Conservation (phyloP, 2,329 filamentous ascomycete genomes). For the Alternaria brassicicola region DNA sequence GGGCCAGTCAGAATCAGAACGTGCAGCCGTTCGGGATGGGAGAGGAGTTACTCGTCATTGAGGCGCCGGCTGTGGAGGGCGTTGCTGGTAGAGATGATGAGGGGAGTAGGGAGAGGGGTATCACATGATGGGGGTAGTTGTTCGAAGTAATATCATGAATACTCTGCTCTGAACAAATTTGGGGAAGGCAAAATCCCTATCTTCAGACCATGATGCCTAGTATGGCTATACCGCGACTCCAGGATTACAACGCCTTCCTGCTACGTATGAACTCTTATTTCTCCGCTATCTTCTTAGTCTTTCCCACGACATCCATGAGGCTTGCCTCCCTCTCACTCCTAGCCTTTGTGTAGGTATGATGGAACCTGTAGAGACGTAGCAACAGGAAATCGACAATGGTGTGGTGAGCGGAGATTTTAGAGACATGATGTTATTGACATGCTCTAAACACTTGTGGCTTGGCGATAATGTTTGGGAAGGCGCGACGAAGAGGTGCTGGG, state of each 20-base stretch:
- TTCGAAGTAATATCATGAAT: neutral
- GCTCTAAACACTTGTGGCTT: neutral
- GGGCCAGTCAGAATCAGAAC: conserved; percentile 6
- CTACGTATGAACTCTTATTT: neutral
- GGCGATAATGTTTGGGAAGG: neutral
- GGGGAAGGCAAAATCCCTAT: neutral
- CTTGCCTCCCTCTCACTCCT: neutral
- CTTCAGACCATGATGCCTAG: neutral
- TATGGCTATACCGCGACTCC: neutral
- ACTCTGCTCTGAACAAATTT: neutral
- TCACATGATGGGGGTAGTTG: neutral
- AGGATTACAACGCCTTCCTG: neutral
- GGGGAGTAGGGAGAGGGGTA: neutral
- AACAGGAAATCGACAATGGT: neutral
- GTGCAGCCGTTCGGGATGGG: conserved; percentile 5
- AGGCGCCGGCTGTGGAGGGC: conserved; percentile 29
- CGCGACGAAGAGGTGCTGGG: neutral
- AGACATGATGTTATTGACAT: neutral
- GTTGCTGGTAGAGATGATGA: conserved; percentile 1
- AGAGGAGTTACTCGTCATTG: conserved; percentile 39
- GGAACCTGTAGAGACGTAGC: neutral
- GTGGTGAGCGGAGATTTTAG: neutral
- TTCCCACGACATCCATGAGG: neutral
- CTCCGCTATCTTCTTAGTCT: neutral
- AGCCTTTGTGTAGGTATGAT: neutral